Evolutionary conservation across 2,329 filamentous ascomycete species (phyloP), one percentile per base, ranked within the genome.

Genomic region (Ascochyta clinopodiicola): DNA sequence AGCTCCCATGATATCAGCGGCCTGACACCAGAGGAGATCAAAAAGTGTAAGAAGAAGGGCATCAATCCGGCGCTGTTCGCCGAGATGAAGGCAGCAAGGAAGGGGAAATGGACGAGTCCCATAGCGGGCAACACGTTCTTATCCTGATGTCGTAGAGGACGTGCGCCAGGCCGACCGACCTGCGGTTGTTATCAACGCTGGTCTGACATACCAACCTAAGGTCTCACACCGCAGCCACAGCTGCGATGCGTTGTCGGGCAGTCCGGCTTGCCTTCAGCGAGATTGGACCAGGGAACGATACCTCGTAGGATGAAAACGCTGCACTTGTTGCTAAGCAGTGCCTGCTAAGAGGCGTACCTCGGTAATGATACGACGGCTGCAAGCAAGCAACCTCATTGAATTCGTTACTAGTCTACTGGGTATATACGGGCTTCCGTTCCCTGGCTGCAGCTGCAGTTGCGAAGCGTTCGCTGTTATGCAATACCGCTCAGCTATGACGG

Each of bases 1-100:
- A 78, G 75, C 44, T 69, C 71, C n/a, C 75, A 69, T 39, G 76
- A 79, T 49, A 75, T 64, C 13, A 75, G 71, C 51, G 57, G 59
- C 6, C 51, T 80, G 53, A 76, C 70, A 24, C 70, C 75, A 10
- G 72, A 77, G 47, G 75, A 81, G 40, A 65, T 80, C 38, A 74
- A 75, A 53, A 79, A 79, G 59, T 71, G 79, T 63, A 68, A 71
- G 61, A 78, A 79, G 63, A 81, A 80, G 61, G 78, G 79, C 1
- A 78, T 81, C 59, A 79, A 81, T 55, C 79, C 78, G 13, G 70
- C 75, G 9, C 56, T 81, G 44, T 80, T 77, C 56, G 74, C 77
- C 13, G 79, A 81, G 64, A 81, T 81, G 78, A 77, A 78, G 59
- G 76, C 78, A 24, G 76, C 75, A 21, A 71, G 72, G 47, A 78